Evolutionary conservation across 2,329 filamentous ascomycete species (phyloP), one percentile per base, ranked within the genome.

Genomic region (Endothia cerciana): DNA sequence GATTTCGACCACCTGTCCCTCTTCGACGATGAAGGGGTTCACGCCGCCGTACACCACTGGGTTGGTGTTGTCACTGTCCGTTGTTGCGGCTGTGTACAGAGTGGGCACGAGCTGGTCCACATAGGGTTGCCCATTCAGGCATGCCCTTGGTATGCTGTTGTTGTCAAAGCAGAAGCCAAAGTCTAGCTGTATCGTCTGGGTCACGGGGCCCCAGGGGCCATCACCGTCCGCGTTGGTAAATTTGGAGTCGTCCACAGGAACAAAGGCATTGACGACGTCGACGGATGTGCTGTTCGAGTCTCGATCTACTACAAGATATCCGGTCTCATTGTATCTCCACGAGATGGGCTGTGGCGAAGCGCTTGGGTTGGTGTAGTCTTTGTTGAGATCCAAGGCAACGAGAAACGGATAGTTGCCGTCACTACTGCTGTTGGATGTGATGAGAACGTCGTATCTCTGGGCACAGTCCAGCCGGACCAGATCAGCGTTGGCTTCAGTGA

Each of bases 51-150:
- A 83, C 6, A 82, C 74, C 2, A 65, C 41, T 0, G 78, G 73
- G 69, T 83, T 73, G 6, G 74, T 77, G 72, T 82, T 82, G 72
- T 77, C 70, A 0, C 75, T 71, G 4, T 84, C 84, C 1, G 85
- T 78, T 0, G 87, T 87, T 3, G 91, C 81, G n/a, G 84, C 90
- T 3, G 88, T 89, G 80, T 92, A 93, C 6, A 94, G 79, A 0
- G 88, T 87, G 0, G 91, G 91, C 0, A 92, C 89, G 72, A 87
- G 85, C 61, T 90, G 90, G 8, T 74, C 68, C n/a, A 90, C 83
- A 73, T 91, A 93, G 7, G 89, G 89, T 55, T 87, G 77, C 70
- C 86, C 84, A 76, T 92, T 93, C 76, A 89, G 81, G 72, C 81
- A 86, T 13, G 83, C 82, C 36, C 91, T 90, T 65, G 83, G 84